Conservation (phyloP, 306 rosid species). For the Elaeagnus macrophylla region DNA sequence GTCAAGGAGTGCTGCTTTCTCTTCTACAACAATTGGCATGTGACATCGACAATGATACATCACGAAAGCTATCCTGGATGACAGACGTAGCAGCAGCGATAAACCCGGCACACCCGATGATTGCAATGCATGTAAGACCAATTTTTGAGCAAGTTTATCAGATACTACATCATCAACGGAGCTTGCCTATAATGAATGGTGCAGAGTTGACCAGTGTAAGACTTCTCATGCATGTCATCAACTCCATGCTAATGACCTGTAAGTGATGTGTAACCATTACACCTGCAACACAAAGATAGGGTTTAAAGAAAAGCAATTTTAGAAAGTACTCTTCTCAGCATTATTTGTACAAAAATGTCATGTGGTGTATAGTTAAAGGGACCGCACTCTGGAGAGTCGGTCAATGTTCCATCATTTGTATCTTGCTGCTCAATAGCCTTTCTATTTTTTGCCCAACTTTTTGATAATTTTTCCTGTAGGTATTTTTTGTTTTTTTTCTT, state of each 20-base stretch:
- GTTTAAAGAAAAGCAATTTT: background rate
- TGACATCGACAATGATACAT: conserved; percentile 53
- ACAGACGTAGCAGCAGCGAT: conserved; percentile 71
- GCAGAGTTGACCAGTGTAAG: conserved; percentile 52
- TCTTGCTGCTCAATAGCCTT: no score
- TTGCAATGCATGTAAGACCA: conserved; percentile 65
- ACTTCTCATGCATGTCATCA: conserved; percentile 82
- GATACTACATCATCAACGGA: conserved; percentile 85
- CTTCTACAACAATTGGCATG: conserved; percentile 94
- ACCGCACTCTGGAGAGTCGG: no score
- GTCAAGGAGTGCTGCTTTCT: conserved; percentile 92
- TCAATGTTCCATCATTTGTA: no score
- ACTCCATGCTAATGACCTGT: conserved; percentile 83
- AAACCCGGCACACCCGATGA: conserved; percentile 54
- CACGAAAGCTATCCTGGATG: conserved; percentile 74
- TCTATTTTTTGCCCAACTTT: no score
- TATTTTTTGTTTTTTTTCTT: no score
- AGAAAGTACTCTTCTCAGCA: no score
- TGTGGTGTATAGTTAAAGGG: no score
- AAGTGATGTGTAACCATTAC: conserved; percentile 37
- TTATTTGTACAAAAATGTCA: no score
- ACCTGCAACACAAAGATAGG: conserved; percentile 14
- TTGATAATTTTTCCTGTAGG: no score
- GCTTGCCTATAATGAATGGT: conserved; percentile 40
- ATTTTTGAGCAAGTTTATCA: conserved; percentile 90